A percentile compares a stretch with the other conserved stretches of the same genome.
Conservation (phyloP, 345 rosid genomes). For the Aethionema arabicum region DNA sequence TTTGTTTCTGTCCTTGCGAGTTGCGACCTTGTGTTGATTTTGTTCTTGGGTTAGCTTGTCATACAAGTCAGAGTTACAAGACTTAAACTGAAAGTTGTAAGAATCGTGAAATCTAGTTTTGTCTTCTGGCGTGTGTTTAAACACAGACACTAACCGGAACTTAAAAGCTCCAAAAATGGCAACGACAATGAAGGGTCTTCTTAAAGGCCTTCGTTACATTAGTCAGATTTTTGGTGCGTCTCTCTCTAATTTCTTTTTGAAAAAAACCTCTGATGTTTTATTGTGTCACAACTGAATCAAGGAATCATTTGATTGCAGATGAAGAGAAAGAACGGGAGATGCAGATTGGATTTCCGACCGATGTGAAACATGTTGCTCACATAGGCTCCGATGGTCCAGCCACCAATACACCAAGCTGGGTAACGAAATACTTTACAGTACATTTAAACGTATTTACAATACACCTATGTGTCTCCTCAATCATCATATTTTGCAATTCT, state of each 20-base stretch:
- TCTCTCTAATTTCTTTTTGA: background rate
- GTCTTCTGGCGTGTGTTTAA: slow-evolving; percentile 35
- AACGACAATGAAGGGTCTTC: slow-evolving; percentile 67
- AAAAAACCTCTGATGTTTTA: background rate
- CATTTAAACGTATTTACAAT: background rate
- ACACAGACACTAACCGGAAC: slow-evolving; percentile 26
- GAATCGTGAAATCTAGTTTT: slow-evolving; percentile 24
- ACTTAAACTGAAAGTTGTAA: slow-evolving; percentile 9
- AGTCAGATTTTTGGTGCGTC: slow-evolving; percentile 71
- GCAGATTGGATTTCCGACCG: slow-evolving; percentile 86
- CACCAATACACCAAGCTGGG: slow-evolving; percentile 60
- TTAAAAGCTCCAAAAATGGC: slow-evolving; percentile 33
- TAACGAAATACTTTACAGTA: slow-evolving; percentile 18
- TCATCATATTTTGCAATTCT: background rate
- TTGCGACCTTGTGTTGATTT: slow-evolving; percentile 7
- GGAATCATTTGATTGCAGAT: slow-evolving; percentile 39
- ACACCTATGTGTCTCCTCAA: background rate
- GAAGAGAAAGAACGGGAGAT: slow-evolving; percentile 80
- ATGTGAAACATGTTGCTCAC: slow-evolving; percentile 97
- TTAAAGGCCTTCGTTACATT: slow-evolving; percentile 77
- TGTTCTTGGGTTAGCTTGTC: slow-evolving; percentile 16
- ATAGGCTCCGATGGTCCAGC: slow-evolving; percentile 82
- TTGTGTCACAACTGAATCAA: slow-evolving; percentile 13
- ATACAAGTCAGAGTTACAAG: slow-evolving; percentile 27
- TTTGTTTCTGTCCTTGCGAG: background rate